Percentiles rank a stretch among this genome's conserved stretches.
Evolutionary conservation across 192 early-diverging fungal species (phyloP).

Genomic region (Pilobolus umbonatus): DNA sequence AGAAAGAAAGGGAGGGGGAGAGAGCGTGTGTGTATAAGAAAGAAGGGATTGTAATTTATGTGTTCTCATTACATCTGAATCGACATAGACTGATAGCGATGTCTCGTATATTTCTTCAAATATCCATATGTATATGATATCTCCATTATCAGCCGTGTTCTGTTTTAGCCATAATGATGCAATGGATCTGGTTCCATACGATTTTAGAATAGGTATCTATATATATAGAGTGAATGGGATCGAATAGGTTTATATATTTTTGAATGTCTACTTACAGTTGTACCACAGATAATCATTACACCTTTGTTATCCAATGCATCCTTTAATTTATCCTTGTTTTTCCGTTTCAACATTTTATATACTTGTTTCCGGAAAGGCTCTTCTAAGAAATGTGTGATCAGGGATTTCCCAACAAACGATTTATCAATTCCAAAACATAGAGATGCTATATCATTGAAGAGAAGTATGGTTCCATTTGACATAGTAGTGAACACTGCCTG

Average conservation of each 20-base stretch:
- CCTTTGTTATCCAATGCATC: slow-evolving; percentile 10
- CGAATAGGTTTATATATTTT: background rate
- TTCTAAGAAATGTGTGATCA: slow-evolving; percentile 15
- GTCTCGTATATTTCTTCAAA: slow-evolving; percentile 61
- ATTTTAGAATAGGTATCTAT: slow-evolving; percentile 52
- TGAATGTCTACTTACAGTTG: slow-evolving; percentile 20
- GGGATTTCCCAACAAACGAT: slow-evolving; percentile 20
- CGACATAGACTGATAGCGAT: slow-evolving; percentile 3
- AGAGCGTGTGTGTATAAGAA: background rate
- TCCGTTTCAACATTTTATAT: background rate
- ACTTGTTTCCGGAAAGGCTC: slow-evolving; percentile 1
- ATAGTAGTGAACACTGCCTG: slow-evolving; percentile 59
- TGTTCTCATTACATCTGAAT: slow-evolving; percentile 5
- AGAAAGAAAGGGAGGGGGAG: background rate
- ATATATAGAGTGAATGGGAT: background rate
- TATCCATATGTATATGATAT: slow-evolving; percentile 56
- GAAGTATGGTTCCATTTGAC: slow-evolving; percentile 39
- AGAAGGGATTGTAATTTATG: background rate
- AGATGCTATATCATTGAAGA: slow-evolving; percentile 56
- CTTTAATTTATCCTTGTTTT: background rate
- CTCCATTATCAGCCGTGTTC: slow-evolving; percentile 38
- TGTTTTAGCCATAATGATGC: slow-evolving; percentile 63
- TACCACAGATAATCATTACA: slow-evolving; percentile 30
- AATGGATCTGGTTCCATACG: slow-evolving; percentile 44
- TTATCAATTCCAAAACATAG: slow-evolving; percentile 47